Percentiles rank a stretch among this genome's conserved stretches.
phyloP scores from a whole-genome alignment of 345 rosid species.

The Lepidium aucheri region DNA sequence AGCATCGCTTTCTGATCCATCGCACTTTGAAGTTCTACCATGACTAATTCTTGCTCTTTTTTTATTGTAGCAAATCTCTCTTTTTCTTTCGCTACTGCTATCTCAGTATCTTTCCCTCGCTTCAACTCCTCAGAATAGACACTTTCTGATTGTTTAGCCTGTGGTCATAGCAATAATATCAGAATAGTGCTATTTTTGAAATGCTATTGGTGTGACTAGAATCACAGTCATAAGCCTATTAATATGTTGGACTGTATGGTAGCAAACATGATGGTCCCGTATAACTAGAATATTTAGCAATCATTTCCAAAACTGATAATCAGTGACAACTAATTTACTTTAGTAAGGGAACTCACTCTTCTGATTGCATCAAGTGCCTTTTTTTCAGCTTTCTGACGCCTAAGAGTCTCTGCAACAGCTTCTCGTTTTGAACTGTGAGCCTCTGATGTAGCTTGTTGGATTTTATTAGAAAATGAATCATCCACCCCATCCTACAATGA shows the following conservation, averaged over 20 bases:
- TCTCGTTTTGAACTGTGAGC: conserved; percentile 52
- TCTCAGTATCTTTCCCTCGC: conserved; percentile 62
- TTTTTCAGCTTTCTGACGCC: conserved; percentile 63
- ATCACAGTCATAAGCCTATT: background rate
- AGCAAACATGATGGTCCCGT: conserved; percentile 5
- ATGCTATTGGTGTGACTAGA: background rate
- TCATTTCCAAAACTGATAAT: background rate
- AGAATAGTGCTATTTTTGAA: background rate
- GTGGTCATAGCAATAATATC: conserved; percentile 1
- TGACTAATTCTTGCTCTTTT: conserved; percentile 38
- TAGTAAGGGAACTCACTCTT: conserved; percentile 39
- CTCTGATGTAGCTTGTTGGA: conserved; percentile 45
- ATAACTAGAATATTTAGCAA: background rate
- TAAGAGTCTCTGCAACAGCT: conserved; percentile 51
- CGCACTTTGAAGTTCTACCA: conserved; percentile 40
- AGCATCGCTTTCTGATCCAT: conserved; percentile 38
- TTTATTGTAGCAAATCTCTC: conserved; percentile 47
- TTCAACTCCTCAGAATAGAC: conserved; percentile 49
- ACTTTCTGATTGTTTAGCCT: conserved; percentile 59
- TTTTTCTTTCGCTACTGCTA: conserved; percentile 46
- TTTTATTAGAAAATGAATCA: conserved; percentile 42
- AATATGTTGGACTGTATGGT: background rate
- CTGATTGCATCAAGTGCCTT: conserved; percentile 57
- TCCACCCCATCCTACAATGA: conserved; percentile 56
- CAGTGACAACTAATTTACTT: background rate